Evolutionary conservation across 2,329 filamentous ascomycete genomes (phyloP), one percentile per base, ranked within the genome.

Genomic region (Chaetomiaceae sp.): DNA sequence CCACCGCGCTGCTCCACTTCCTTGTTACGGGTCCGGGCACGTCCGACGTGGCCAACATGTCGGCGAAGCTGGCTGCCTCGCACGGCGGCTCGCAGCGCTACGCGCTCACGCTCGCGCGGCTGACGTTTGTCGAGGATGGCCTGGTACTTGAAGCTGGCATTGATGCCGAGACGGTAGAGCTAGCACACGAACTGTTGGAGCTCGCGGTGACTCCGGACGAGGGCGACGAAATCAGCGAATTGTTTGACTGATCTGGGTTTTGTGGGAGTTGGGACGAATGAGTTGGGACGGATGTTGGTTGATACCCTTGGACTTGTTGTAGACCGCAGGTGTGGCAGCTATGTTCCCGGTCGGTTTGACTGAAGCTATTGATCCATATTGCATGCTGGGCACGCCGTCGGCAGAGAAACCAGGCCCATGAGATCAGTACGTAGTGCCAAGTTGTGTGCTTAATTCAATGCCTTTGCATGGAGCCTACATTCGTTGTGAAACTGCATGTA

Each of bases 51-150:
- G 69, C 68, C 17, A 78, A 91, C 54, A 78, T 94, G 52, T 76
- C 81, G 39, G 74, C 78, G 39, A 94, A 91, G 62, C 71, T 95
- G 5, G 73, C 76, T 0, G 76, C 77, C 8, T 78, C 86, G 0
- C 74, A 79, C 5, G 87, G 88, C 3, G 86, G 83, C 0, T 78
- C 80, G 42, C 88, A 95, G 59, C 88, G 89, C 42, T 91, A 94
- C 58, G 71, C 94, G 1, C 78, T 96, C 9, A 81, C 81, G 2
- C 69, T 98, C 36, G 89, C 88, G 0, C 71, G 91, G 34, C 68
- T 97, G n/a, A 88, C 87, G 0, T 96, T 95, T 62, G 83, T 81
- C 6, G 79, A 82, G 40, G 88, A 95, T 51, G 84, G 88, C 24
- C 65, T 86, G 8, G 76, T 93, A 10, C 73, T 94, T 22, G 89